These are phyloP conservation scores for Saturnispora galanensis DNA, from an alignment of 805 yeast genomes.

Conservation along the genomic window DNA sequence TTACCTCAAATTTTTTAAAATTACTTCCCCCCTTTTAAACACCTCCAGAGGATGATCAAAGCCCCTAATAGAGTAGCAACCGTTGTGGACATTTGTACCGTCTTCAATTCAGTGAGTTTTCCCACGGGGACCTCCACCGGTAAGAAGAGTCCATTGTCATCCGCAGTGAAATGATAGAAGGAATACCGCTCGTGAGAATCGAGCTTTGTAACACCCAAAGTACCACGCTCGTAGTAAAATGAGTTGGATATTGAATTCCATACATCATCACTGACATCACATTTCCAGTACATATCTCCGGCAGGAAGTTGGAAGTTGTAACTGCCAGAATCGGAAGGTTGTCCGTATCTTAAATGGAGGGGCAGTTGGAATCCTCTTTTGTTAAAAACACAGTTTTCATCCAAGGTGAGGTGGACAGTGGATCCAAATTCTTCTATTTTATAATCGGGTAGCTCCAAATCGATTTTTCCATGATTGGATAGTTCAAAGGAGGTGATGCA, in stretches of 20 bases:
- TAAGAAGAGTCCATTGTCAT: too few species aligned
- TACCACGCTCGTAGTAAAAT: slow-evolving; percentile 16
- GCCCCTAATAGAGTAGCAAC: too few species aligned
- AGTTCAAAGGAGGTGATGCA: slow-evolving; percentile 10
- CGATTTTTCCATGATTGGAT: slow-evolving; percentile 16
- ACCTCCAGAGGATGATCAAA: too few species aligned
- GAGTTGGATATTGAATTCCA: slow-evolving; percentile 12
- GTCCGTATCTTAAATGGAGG: slow-evolving; percentile 24
- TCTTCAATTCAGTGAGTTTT: background rate
- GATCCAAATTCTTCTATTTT: slow-evolving; percentile 20
- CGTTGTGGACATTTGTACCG: too few species aligned
- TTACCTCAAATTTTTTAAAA: too few species aligned
- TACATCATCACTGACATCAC: slow-evolving; percentile 12
- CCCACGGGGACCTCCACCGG: slow-evolving; percentile 13
- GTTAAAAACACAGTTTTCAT: slow-evolving; percentile 10
- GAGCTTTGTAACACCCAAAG: slow-evolving; percentile 12
- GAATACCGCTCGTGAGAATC: background rate
- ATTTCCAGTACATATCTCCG: slow-evolving; percentile 22
- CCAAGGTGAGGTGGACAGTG: slow-evolving; percentile 14
- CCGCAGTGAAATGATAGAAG: too few species aligned
- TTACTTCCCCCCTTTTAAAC: too few species aligned
- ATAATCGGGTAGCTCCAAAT: slow-evolving; percentile 26
- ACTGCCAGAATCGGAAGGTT: slow-evolving; percentile 14
- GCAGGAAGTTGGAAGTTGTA: slow-evolving; percentile 11
- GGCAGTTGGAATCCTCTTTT: slow-evolving; percentile 21